Evolutionary conservation across 495 filamentous ascomycete species (phyloP).

Genomic region (Podospora comata): DNA sequence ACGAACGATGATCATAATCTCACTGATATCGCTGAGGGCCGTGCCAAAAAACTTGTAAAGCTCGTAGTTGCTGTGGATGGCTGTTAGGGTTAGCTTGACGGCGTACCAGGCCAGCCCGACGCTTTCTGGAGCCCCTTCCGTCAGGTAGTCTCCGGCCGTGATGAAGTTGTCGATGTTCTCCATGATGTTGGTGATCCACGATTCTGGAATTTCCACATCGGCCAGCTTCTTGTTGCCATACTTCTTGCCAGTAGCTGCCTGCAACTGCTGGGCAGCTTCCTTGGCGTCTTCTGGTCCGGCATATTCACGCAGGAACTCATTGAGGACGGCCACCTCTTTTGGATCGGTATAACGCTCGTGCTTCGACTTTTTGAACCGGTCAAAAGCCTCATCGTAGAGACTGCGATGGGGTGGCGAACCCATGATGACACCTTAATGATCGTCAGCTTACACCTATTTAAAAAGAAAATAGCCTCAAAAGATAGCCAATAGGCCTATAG

Average conservation of each 20-base stretch:
- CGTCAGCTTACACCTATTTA: background rate
- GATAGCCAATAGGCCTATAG: no score
- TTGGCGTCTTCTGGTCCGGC: constrained; percentile 23
- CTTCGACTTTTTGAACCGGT: constrained; percentile 20
- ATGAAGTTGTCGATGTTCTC: constrained; percentile 31
- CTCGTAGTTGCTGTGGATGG: constrained; percentile 34
- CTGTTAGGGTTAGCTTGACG: constrained; percentile 27
- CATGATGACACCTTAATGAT: no score
- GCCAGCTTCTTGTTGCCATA: constrained; percentile 24
- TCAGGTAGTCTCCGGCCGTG: constrained; percentile 23
- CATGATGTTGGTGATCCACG: constrained; percentile 31
- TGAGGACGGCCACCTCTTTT: constrained; percentile 23
- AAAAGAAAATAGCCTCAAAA: no score
- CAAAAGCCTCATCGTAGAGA: constrained; percentile 25
- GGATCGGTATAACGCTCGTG: constrained; percentile 13
- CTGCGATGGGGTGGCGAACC: constrained; percentile 3
- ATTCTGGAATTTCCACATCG: constrained; percentile 25
- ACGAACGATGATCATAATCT: constrained; percentile 32
- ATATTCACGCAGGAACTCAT: constrained; percentile 22
- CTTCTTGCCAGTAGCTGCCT: constrained; percentile 23
- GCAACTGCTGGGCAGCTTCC: constrained; percentile 23
- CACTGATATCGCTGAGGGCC: constrained; percentile 29
- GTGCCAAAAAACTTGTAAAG: constrained; percentile 33
- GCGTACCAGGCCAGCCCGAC: constrained; percentile 33
- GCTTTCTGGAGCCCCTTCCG: constrained; percentile 28